Evolutionary conservation across 1,284 basidiomycete species (phyloP).

Genomic region (Pisolithus thermaeus): DNA sequence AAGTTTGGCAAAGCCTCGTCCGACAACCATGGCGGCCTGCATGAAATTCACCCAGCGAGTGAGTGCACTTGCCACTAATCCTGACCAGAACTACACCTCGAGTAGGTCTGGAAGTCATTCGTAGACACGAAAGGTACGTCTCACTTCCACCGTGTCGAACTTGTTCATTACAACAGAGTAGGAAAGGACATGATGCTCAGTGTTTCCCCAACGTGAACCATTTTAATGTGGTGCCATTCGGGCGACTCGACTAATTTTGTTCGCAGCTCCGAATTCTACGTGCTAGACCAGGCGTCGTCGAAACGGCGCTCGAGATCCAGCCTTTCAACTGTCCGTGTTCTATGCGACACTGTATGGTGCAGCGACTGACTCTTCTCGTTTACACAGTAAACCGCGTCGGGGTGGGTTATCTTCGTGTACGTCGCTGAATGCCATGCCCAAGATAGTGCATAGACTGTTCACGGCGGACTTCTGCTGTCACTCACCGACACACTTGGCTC

Average conservation of each 20-base stretch:
- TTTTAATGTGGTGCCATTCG: neutral
- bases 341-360: neutral
- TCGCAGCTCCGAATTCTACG: slow-evolving; percentile 55
- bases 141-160: neutral
- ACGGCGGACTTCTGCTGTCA: slow-evolving; percentile 81
- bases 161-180: slow-evolving; percentile 3
- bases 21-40: slow-evolving; percentile 49
- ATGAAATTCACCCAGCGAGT: slow-evolving; percentile 61
- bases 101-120: slow-evolving; percentile 77
- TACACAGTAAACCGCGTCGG: slow-evolving; percentile 65
- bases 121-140: slow-evolving; percentile 61
- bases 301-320: slow-evolving; percentile 66
- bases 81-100: neutral
- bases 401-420: slow-evolving; percentile 35
- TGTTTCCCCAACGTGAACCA: slow-evolving; percentile 71
- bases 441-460: slow-evolving; percentile 40
- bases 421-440: slow-evolving; percentile 25
- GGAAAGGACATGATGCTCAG: slow-evolving; percentile 64
- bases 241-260: neutral
- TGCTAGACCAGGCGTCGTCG: slow-evolving; percentile 60
- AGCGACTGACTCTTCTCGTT: neutral
- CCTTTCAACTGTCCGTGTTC: slow-evolving; percentile 57
- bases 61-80: slow-evolving; percentile 13
- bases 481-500: slow-evolving; percentile 84
- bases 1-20: neutral